Percentiles rank a stretch among this genome's conserved stretches.
phyloP scores from a whole-genome alignment of 768 basidiomycete genomes.

The Lentinula sp. region DNA sequence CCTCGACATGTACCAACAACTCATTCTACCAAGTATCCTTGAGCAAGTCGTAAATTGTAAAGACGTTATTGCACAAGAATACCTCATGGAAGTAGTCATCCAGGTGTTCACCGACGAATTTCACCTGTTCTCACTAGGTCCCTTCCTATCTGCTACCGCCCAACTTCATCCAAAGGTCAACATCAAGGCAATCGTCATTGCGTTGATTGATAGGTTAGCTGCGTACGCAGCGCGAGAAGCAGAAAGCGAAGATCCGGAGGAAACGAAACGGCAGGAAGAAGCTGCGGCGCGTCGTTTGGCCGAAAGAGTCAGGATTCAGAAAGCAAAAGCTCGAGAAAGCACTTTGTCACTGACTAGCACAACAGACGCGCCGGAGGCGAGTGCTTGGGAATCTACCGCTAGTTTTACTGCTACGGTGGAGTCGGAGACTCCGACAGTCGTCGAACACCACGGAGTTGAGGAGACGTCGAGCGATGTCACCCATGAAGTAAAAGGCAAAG shows the following conservation, averaged over 20 bases:
- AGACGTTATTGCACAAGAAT: constrained; percentile 98
- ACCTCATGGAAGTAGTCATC: constrained; percentile 99
- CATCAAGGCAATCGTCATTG: constrained; percentile 97
- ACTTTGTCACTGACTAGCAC: constrained; percentile 25
- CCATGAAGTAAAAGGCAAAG: constrained; percentile 47
- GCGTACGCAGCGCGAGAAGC: constrained; percentile 96
- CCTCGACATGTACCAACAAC: constrained; percentile 80
- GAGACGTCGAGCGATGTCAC: constrained; percentile 15
- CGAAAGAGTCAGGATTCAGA: constrained; percentile 76
- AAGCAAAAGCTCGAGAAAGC: constrained; percentile 55
- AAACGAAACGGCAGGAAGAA: constrained; percentile 89
- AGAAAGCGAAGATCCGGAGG: constrained; percentile 93
- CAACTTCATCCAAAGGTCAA: constrained; percentile 97
- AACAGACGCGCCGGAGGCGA: constrained; percentile 32
- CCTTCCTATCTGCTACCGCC: constrained; percentile 93
- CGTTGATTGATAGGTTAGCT: constrained; percentile 92
- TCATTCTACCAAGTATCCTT: constrained; percentile 86
- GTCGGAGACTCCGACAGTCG: constrained; percentile 2
- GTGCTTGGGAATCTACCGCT: constrained; percentile 39
- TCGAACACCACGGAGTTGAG: background rate
- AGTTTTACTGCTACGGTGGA: constrained; percentile 24
- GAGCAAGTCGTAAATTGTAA: constrained; percentile 99
- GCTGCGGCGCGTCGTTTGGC: constrained; percentile 85
- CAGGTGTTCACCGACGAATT: constrained; percentile 99
- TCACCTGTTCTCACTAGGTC: constrained; percentile 91